phyloP scores from a whole-genome alignment of 352 stramenopile species.

The Phytophthora litchii region DNA sequence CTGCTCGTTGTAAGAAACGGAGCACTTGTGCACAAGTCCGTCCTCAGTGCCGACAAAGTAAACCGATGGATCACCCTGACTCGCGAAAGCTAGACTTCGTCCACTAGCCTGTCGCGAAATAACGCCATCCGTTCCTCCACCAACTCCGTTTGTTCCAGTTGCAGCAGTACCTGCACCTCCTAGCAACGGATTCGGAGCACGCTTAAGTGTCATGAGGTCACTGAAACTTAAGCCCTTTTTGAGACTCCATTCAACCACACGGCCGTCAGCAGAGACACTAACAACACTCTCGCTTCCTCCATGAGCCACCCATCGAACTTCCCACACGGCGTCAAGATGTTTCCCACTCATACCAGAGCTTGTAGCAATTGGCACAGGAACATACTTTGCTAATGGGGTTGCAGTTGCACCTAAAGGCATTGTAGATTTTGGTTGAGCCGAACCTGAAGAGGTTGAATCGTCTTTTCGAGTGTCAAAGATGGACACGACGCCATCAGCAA shows the following conservation, averaged over 20 bases:
- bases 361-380: conserved; percentile 56
- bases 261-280: conserved; percentile 90
- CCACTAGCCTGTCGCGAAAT: conserved; percentile 89
- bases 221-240: conserved; percentile 92
- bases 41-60: conserved; percentile 94
- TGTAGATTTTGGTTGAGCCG: conserved; percentile 6
- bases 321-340: conserved; percentile 92
- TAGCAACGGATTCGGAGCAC: conserved; percentile 70
- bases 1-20: conserved; percentile 93
- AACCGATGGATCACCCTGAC: conserved; percentile 67
- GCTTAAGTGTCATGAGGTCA: conserved; percentile 92
- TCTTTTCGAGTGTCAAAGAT: conserved; percentile 92
- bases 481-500: conserved; percentile 88
- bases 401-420: not conserved
- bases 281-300: conserved; percentile 89
- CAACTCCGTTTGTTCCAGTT: conserved; percentile 28
- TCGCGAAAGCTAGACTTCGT: conserved; percentile 89
- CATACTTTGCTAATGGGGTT: conserved; percentile 1
- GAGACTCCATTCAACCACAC: conserved; percentile 93
- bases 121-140: conserved; percentile 53
- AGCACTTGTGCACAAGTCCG: conserved; percentile 92
- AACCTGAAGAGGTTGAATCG: conserved; percentile 24
- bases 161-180: conserved; percentile 57
- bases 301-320: conserved; percentile 92
- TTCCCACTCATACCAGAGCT: conserved; percentile 68